These are phyloP conservation scores for Globisporangium paroecandrum DNA, from an alignment of 352 stramenopile genomes.

Conservation along the genomic window DNA sequence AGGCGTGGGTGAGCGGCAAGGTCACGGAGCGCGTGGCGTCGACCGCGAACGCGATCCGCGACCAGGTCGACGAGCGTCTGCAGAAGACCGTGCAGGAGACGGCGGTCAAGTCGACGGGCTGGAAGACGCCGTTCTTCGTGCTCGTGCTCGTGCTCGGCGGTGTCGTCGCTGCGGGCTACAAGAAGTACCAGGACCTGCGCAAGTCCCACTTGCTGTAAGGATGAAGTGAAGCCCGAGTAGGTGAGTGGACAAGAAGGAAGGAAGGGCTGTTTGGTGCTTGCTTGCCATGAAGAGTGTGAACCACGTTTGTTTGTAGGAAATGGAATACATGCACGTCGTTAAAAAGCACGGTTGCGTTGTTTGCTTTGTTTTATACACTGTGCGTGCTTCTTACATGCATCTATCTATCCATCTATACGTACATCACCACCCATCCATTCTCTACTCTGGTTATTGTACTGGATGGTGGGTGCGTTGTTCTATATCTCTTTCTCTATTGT, in stretches of 20 bases:
- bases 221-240: not conserved
- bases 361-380: constrained; percentile 2
- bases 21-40: constrained; percentile 51
- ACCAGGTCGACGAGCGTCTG: constrained; percentile 68
- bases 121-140: constrained; percentile 83
- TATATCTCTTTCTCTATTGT: constrained; percentile 4
- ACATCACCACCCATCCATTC: not conserved
- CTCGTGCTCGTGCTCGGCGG: constrained; percentile 65
- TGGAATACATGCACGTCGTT: not conserved
- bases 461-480: not conserved
- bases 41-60: constrained; percentile 55
- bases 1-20: constrained; percentile 62
- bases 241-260: not conserved
- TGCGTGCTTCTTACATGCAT: not conserved
- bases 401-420: constrained; percentile 9
- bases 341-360: not conserved
- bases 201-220: constrained; percentile 85
- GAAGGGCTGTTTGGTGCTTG: not conserved
- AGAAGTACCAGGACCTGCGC: constrained; percentile 86
- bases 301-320: not conserved
- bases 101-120: constrained; percentile 66
- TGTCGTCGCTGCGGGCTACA: constrained; percentile 61
- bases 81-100: constrained; percentile 70
- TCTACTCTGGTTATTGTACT: constrained; percentile 1
- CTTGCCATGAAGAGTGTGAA: not conserved